Evolutionary conservation across 352 stramenopile species (phyloP), one percentile per base, ranked within the genome.

Genomic region (Globisporangium splendens): DNA sequence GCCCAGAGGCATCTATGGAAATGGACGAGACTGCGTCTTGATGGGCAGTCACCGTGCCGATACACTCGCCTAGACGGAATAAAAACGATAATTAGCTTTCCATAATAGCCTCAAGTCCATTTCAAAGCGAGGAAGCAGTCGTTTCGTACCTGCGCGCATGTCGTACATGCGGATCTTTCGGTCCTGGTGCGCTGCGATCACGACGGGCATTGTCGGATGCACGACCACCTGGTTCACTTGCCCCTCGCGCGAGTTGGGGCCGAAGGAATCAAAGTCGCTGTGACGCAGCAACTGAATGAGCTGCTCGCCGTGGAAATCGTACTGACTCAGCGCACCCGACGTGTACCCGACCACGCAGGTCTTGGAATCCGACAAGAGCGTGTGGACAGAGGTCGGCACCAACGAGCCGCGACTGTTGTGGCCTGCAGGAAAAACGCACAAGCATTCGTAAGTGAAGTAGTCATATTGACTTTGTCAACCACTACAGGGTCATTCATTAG

Each of bases 121-220:
- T 6, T 4, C 24, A 15, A 24, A 22, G 44, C 15, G 14, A 35
- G 8, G 15, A 41, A 48, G 3, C 1, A 51, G 11, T 8, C 5
- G 61, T 7, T 22, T 56, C 56, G 15, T 60, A 86, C 77, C 75
- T 66, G 80, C 81, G 51, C 86, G 86, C 68, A 95, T 82, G 67
- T 95, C 86, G 61, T 94, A 95, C 72, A 95, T 77, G 24, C 86
- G 80, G 46, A 95, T 85, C 64, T 91, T 91, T 24, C 73, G 65
- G 59, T 95, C 86, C 62, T 91, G 80, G 47, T 95, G 86, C 7
- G 80, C 86, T 48, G 79, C 86, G 62, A 95, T 81, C 42, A 82
- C 79, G 12, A 95, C 61, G 6, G 86, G 86, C 83, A 95, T 93
- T 5, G 80, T 93, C 8, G 86, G 86, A 54, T 95, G 86, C 14